A percentile compares a stretch with the other conserved stretches of the same genome.
Conservation (phyloP, 306 rosid species). For the Trifolium pratense region DNA sequence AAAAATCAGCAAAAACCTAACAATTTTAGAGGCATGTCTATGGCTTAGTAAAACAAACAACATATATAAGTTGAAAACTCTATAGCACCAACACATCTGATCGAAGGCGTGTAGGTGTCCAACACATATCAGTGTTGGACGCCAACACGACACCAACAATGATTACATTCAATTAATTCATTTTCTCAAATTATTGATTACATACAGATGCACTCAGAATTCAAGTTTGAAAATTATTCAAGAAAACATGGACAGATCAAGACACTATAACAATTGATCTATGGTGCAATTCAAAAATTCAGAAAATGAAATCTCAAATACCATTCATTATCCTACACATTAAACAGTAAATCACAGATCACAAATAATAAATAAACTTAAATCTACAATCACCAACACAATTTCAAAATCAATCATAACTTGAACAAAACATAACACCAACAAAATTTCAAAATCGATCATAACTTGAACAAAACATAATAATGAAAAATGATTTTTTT, state of each 20-base stretch:
- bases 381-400: neutral
- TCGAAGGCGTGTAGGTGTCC: no score
- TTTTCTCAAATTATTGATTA: no score
- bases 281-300: neutral
- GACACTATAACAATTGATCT: neutral
- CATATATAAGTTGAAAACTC: neutral
- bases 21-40: neutral
- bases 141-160: no score
- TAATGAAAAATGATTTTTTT: neutral
- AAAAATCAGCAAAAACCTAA: neutral
- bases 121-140: no score
- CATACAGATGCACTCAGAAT: neutral
- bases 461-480: neutral
- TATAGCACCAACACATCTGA: no score
- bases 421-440: neutral
- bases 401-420: slow-evolving; percentile 17
- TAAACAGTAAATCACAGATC: neutral
- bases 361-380: neutral
- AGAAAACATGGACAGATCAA: neutral
- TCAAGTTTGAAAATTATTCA: neutral
- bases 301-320: neutral
- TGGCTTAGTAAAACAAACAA: neutral
- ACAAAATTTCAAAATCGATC: slow-evolving; percentile 17
- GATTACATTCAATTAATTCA: no score
- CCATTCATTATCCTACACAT: neutral